phyloP scores from a whole-genome alignment of 257 asterid species.

The Anisodus tanguticus region DNA sequence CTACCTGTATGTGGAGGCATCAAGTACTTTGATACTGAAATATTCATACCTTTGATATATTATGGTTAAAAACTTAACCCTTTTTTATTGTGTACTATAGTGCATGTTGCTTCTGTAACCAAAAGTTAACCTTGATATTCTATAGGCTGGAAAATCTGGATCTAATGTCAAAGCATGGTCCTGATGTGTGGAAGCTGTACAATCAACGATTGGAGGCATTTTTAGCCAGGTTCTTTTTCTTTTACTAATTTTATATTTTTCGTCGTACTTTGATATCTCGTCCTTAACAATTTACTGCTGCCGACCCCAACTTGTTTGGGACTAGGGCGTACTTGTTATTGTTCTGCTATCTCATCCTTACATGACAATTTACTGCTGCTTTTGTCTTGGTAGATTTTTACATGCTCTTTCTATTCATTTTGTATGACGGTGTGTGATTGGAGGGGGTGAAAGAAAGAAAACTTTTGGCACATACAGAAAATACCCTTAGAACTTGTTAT shows the following conservation, averaged over 20 bases:
- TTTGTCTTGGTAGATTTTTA: not conserved
- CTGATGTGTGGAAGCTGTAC: conserved; percentile 90
- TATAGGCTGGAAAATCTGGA: conserved; percentile 95
- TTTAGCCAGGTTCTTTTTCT: conserved; percentile 63
- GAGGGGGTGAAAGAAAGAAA: not conserved
- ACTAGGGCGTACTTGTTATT: not conserved
- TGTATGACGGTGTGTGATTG: not conserved
- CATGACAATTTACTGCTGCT: not conserved
- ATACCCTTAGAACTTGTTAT: not conserved
- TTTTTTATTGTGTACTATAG: not conserved
- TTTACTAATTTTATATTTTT: not conserved
- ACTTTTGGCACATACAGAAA: not conserved
- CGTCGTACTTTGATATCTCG: not conserved
- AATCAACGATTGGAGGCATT: conserved; percentile 82
- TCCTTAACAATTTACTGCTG: not conserved
- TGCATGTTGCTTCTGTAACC: not conserved
- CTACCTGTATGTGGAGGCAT: conserved; percentile 23
- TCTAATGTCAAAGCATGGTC: conserved; percentile 86
- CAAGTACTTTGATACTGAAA: not conserved
- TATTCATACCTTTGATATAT: not conserved
- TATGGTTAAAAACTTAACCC: not conserved
- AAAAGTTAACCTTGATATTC: not conserved
- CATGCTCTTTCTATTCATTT: conserved; percentile 8
- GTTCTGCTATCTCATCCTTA: not conserved
- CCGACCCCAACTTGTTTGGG: conserved; percentile 14